Conservation (phyloP, 2,329 filamentous ascomycete genomes). For the Westerdykella ornata region DNA sequence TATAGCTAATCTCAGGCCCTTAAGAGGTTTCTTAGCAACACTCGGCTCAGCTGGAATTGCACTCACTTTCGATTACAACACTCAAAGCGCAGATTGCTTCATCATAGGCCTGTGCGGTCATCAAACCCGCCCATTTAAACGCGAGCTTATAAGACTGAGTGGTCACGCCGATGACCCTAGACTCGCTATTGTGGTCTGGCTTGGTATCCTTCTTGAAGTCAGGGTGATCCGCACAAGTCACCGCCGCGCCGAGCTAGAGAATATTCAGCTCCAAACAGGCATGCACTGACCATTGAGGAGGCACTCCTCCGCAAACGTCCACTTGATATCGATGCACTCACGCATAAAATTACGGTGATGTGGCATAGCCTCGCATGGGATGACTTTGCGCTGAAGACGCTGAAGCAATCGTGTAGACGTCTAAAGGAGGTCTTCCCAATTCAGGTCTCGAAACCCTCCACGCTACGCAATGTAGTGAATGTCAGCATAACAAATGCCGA, state of each 20-base stretch:
- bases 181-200: not conserved
- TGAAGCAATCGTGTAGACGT: not conserved
- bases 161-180: not conserved
- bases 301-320: not conserved
- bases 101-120: not conserved
- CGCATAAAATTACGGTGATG: not conserved
- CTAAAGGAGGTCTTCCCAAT: not conserved
- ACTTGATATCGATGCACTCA: not conserved
- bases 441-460: not conserved
- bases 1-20: no score
- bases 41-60: not conserved
- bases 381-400: not conserved
- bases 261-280: not conserved
- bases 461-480: not conserved
- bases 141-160: not conserved
- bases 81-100: not conserved
- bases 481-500: not conserved
- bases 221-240: not conserved
- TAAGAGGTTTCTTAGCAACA: not conserved
- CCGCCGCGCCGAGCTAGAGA: not conserved
- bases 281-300: not conserved
- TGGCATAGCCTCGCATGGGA: not conserved
- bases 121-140: not conserved
- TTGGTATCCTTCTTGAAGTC: not conserved
- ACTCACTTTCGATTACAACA: not conserved